Conservation (phyloP, 2,329 filamentous ascomycete genomes). For the Cladophialophora psammophila region DNA sequence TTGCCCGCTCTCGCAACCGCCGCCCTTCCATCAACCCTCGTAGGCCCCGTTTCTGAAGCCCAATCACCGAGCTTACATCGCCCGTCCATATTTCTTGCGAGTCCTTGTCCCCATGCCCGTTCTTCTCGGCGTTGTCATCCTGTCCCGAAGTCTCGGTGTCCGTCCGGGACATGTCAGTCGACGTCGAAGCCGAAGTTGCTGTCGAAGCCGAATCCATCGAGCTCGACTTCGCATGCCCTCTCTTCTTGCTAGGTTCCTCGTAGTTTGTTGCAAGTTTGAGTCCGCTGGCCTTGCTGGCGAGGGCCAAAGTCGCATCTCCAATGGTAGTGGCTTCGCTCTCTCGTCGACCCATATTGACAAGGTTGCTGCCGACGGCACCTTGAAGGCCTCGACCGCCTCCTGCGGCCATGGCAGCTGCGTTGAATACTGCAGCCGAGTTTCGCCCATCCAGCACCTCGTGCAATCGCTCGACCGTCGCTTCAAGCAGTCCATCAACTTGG, state of each 20-base stretch:
- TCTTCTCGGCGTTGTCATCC: conserved; percentile 26
- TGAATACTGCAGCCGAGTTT: conserved; percentile 96
- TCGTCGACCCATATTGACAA: conserved; percentile 51
- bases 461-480: conserved; percentile 89
- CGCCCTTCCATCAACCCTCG: conserved; percentile 94
- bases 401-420: conserved; percentile 96
- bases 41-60: conserved; percentile 90
- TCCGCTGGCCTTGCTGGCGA: conserved; percentile 21
- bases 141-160: conserved; percentile 35
- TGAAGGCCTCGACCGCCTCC: conserved; percentile 87
- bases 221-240: conserved; percentile 38
- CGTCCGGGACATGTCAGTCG: conserved; percentile 39
- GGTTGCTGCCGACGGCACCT: conserved; percentile 63
- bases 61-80: conserved; percentile 84
- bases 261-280: conserved; percentile 29
- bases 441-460: conserved; percentile 89
- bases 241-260: conserved; percentile 28
- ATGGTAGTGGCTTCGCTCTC: conserved; percentile 38
- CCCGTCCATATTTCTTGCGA: conserved; percentile 73
- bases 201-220: conserved; percentile 39
- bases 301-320: conserved; percentile 17
- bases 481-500: conserved; percentile 87
- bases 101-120: conserved; percentile 16
- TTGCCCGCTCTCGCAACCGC: conserved; percentile 71
- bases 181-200: conserved; percentile 37